Evolutionary conservation across 305 asterid species (phyloP).

Genomic region (Fraxinus nigra): DNA sequence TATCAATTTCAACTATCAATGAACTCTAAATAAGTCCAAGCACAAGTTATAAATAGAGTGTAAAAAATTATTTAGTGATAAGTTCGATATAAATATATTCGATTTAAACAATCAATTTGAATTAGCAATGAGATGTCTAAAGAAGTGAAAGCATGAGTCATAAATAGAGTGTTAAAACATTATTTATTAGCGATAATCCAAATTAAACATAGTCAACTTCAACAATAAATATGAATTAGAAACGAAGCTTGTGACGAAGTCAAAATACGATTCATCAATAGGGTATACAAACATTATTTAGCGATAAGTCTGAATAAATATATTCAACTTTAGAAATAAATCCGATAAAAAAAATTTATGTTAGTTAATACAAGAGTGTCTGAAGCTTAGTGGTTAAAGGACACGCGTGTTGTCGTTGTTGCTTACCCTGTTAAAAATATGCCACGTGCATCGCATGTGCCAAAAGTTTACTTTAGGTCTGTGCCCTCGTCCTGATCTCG

Average conservation of each 20-base stretch:
- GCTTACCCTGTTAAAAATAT: not conserved
- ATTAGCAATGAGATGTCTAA: too few relatives aligned
- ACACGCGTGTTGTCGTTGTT: not conserved
- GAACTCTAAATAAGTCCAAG: too few relatives aligned
- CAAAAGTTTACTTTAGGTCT: not conserved
- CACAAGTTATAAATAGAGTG: too few relatives aligned
- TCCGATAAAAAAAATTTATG: not conserved
- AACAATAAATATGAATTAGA: not conserved
- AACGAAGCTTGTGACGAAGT: not conserved
- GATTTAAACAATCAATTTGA: too few relatives aligned
- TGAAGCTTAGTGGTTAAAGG: not conserved
- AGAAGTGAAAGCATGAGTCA: not conserved
- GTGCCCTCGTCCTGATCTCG: not conserved
- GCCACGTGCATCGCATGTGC: not conserved
- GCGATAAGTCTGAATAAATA: not conserved
- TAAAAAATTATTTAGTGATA: too few relatives aligned
- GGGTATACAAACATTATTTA: not conserved
- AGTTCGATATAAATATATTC: too few relatives aligned
- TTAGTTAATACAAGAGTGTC: not conserved
- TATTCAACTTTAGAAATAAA: not conserved
- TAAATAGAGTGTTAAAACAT: not conserved
- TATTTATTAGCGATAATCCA: not conserved
- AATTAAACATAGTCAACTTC: not conserved
- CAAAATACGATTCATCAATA: not conserved
- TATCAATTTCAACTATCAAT: too few relatives aligned